phyloP scores from a whole-genome alignment of 495 filamentous ascomycete species.

The Sphaerosporella brunnea region DNA sequence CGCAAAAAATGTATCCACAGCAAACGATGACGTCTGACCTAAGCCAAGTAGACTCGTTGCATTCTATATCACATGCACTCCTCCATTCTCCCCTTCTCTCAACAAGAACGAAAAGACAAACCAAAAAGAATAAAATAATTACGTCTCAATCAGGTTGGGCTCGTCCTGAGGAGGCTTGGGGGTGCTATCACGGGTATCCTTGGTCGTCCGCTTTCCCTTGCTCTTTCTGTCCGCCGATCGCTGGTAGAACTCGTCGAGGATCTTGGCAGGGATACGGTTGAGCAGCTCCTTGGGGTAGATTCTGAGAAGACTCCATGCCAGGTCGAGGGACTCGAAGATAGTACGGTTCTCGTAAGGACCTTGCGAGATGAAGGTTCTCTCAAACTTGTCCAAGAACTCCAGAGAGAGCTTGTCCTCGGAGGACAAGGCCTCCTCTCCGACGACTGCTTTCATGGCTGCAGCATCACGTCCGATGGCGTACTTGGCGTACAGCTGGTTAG shows the following conservation, averaged over 20 bases:
- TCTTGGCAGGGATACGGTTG: slow-evolving; percentile 77
- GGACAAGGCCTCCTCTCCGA: slow-evolving; percentile 90
- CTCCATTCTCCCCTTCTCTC: too few relatives aligned
- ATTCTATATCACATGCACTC: not conserved
- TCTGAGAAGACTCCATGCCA: slow-evolving; percentile 86
- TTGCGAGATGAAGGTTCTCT: slow-evolving; percentile 81
- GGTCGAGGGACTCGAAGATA: slow-evolving; percentile 82
- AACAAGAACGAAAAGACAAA: too few relatives aligned
- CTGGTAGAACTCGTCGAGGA: slow-evolving; percentile 83
- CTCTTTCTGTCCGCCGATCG: slow-evolving; percentile 41
- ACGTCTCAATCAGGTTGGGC: slow-evolving; percentile 51
- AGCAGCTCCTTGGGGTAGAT: slow-evolving; percentile 95
- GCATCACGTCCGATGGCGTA: slow-evolving; percentile 98
- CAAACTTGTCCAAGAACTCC: slow-evolving; percentile 97
- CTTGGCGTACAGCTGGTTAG: slow-evolving; percentile 98
- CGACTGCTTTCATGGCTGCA: slow-evolving; percentile 97
- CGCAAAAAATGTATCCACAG: not conserved
- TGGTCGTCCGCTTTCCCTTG: slow-evolving; percentile 40
- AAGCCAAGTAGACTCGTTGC: not conserved
- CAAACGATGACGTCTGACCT: not conserved
- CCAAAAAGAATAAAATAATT: not conserved
- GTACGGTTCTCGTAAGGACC: slow-evolving; percentile 75
- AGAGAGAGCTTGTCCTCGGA: slow-evolving; percentile 93
- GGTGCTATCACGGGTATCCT: slow-evolving; percentile 57
- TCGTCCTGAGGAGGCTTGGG: slow-evolving; percentile 36